These are phyloP conservation scores for Dendrobium officinale DNA, from an alignment of 106 monocot genomes.

Conservation along the genomic window DNA sequence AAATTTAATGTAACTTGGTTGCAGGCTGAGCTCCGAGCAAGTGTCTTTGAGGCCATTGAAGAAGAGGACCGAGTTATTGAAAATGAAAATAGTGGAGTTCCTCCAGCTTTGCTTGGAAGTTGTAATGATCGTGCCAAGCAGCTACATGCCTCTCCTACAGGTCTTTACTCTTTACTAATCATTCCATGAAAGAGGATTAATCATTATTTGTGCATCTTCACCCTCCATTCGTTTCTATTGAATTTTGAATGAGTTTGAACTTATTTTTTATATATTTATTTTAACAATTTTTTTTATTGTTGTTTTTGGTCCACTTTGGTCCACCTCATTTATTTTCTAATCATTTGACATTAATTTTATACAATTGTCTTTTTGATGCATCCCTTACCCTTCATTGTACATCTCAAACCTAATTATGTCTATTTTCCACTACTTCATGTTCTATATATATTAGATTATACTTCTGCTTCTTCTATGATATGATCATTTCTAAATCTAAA, in stretches of 20 bases:
- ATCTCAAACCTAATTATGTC: neutral
- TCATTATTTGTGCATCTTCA: neutral
- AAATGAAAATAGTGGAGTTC: conserved; percentile 56
- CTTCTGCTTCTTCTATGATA: neutral
- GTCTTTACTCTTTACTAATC: conserved; percentile 22
- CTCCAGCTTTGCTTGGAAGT: conserved; percentile 87
- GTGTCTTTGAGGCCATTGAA: conserved; percentile 98
- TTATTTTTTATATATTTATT: neutral
- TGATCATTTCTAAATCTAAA: neutral
- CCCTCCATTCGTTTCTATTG: neutral
- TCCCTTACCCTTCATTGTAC: neutral
- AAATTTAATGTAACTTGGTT: neutral
- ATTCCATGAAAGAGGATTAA: neutral
- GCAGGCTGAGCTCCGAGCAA: conserved; percentile 93
- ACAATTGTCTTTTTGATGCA: neutral
- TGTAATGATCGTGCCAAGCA: conserved; percentile 97
- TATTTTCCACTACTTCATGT: neutral
- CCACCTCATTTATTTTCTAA: neutral
- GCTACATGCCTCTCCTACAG: conserved; percentile 93
- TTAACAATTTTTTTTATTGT: neutral
- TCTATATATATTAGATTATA: neutral
- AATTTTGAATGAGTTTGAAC: neutral
- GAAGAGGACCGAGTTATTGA: conserved; percentile 79
- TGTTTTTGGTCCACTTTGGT: neutral
- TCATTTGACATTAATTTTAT: neutral